These are phyloP conservation scores for Fusarium xyrophilum DNA, from an alignment of 2,329 filamentous ascomycete genomes.

Conservation along the genomic window DNA sequence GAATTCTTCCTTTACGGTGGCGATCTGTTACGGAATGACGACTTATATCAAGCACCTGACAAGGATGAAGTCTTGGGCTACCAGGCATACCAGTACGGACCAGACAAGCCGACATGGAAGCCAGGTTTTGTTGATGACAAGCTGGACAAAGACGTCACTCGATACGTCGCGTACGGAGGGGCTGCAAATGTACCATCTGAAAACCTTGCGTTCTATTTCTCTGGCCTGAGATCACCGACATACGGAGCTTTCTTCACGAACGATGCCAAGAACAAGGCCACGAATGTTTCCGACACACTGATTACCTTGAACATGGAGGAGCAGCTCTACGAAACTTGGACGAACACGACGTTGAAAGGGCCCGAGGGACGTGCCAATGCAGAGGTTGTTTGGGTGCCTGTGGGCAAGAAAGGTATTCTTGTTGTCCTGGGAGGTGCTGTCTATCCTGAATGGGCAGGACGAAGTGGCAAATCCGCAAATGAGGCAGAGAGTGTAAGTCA, in stretches of 20 bases:
- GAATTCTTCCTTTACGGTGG: slow-evolving; percentile 72
- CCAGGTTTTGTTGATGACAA: slow-evolving; percentile 51
- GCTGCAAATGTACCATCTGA: slow-evolving; percentile 71
- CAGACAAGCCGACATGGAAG: slow-evolving; percentile 51
- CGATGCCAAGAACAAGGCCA: slow-evolving; percentile 47
- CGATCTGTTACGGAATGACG: slow-evolving; percentile 47
- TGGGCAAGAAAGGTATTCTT: slow-evolving; percentile 76
- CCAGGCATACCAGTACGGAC: slow-evolving; percentile 59
- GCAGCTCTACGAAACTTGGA: slow-evolving; percentile 61
- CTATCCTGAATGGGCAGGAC: slow-evolving; percentile 58
- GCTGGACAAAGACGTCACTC: slow-evolving; percentile 58
- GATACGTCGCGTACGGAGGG: slow-evolving; percentile 70
- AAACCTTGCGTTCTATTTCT: slow-evolving; percentile 75
- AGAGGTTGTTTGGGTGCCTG: slow-evolving; percentile 77
- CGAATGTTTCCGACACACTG: slow-evolving; percentile 61
- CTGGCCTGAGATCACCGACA: slow-evolving; percentile 62
- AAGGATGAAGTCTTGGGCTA: slow-evolving; percentile 58
- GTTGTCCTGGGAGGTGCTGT: slow-evolving; percentile 79
- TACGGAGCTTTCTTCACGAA: slow-evolving; percentile 58
- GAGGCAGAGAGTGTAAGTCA: slow-evolving; percentile 46
- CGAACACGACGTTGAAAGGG: slow-evolving; percentile 58
- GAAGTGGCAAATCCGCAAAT: slow-evolving; percentile 40
- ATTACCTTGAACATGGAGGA: slow-evolving; percentile 66
- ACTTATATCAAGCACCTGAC: slow-evolving; percentile 49
- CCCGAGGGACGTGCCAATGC: slow-evolving; percentile 66